Evolutionary conservation across 1,284 basidiomycete species (phyloP), one percentile per base, ranked within the genome.

Genomic region (Baeospora myosura): DNA sequence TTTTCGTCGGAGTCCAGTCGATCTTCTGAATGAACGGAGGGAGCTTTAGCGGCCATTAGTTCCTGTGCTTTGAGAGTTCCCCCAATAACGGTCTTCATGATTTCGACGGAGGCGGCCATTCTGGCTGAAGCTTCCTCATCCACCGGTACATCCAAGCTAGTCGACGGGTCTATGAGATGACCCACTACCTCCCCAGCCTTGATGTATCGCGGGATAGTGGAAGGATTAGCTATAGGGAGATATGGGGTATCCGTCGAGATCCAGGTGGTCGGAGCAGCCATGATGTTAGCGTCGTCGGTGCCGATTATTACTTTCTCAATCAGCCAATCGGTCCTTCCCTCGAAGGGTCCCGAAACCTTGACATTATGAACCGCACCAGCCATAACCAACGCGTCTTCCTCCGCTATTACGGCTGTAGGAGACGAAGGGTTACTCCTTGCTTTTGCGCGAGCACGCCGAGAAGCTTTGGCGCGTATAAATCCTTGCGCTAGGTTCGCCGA

Each of bases 371-470:
- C 36, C 0, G 46, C 12, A 1, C 46, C 43, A 1, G 46, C 35
- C 5, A 20, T 4, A 1, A 47, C 24, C 1, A 47, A 57, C 53
- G 59, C 60, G 46, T 55, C 60, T 36, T 61, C 47, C 42, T 38
- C 48, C 45, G 43, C 38, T 22, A 40, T 51, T 49, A 38, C 57
- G 25, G 18, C 33, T 5, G 33, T 4, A 3, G 7, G n/a, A n/a
- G n/a, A n/a, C n/a, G n/a, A n/a, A n/a, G n/a, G n/a, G n/a, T n/a
- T n/a, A n/a, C n/a, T n/a, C 3, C 33, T 3, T 20, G 7, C 4
- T 18, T 18, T 14, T 16, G 33, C 17, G 18, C 16, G 18, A 4
- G 33, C 33, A 3, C 33, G 8, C 26, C n/a, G 26, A 8, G 8
- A 28, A 28, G 8, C 26, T 28, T 28, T 8, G 8, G 26, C n/a